These are phyloP conservation scores for Starmerella geochares DNA, from an alignment of 805 yeast species.

Conservation along the genomic window DNA sequence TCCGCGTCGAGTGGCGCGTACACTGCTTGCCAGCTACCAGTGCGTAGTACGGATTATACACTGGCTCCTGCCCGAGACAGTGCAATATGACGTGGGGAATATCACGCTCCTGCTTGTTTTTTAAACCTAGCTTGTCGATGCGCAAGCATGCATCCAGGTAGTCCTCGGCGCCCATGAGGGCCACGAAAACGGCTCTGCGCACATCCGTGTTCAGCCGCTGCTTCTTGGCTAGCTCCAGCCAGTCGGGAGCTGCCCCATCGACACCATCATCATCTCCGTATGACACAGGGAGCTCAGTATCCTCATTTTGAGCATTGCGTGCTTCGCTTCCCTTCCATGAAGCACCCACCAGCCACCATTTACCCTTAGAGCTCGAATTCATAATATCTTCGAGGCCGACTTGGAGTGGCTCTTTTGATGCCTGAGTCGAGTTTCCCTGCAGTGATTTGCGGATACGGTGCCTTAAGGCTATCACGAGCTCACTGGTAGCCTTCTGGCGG, in stretches of 20 bases:
- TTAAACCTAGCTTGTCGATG: constrained; percentile 67
- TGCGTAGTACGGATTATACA: constrained; percentile 84
- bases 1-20: constrained; percentile 57
- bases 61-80: constrained; percentile 72
- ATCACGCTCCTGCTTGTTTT: constrained; percentile 71
- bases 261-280: constrained; percentile 56
- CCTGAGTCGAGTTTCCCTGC: constrained; percentile 24
- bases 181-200: constrained; percentile 84
- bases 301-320: constrained; percentile 26
- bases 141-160: constrained; percentile 78
- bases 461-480: constrained; percentile 42
- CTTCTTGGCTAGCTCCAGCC: constrained; percentile 73
- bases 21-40: constrained; percentile 68
- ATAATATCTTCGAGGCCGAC: constrained; percentile 76
- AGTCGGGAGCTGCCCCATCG: constrained; percentile 44
- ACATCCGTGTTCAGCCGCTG: constrained; percentile 95
- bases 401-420: constrained; percentile 57
- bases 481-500: constrained; percentile 53
- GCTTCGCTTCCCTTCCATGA: constrained; percentile 72
- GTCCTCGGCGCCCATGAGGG: constrained; percentile 92
- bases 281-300: constrained; percentile 38
- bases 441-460: constrained; percentile 55
- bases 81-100: constrained; percentile 77
- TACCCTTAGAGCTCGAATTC: constrained; percentile 68
- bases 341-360: constrained; percentile 99